Evolutionary conservation across 2,329 filamentous ascomycete species (phyloP).

Genomic region (Trichophaea hybrida): DNA sequence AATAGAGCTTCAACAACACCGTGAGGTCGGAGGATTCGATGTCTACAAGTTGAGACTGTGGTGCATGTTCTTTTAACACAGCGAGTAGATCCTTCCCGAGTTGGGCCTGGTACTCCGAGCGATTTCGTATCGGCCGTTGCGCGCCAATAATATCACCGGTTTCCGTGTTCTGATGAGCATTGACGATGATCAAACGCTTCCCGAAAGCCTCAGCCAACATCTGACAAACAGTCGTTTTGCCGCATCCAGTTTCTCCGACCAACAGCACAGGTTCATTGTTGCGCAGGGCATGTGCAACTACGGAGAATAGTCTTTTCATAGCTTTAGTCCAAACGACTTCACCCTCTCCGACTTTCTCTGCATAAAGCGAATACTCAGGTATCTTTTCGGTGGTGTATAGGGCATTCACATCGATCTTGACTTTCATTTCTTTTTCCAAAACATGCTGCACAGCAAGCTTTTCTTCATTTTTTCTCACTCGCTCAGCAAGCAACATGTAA

Average conservation of each 20-base stretch:
- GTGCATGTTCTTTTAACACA: conserved; percentile 31
- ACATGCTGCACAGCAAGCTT: conserved; percentile 68
- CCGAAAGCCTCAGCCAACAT: conserved; percentile 67
- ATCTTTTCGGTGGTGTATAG: conserved; percentile 54
- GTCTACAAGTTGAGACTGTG: conserved; percentile 30
- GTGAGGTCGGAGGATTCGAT: conserved; percentile 37
- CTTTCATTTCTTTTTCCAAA: conserved; percentile 82
- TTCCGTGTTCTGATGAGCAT: conserved; percentile 96
- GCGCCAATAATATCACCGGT: conserved; percentile 95
- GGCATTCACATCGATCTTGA: conserved; percentile 57
- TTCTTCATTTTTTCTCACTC: conserved; percentile 84
- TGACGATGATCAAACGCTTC: conserved; percentile 73
- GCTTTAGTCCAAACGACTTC: conserved; percentile 86
- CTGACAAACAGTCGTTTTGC: conserved; percentile 94
- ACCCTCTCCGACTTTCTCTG: conserved; percentile 19
- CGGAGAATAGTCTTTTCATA: conserved; percentile 79
- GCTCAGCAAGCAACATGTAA: conserved; percentile 89
- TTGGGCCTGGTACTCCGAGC: conserved; percentile 53
- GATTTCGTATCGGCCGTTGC: conserved; percentile 78
- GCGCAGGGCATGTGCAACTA: conserved; percentile 71
- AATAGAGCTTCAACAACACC: conserved; percentile 46
- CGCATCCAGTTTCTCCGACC: conserved; percentile 92
- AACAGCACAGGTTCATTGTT: conserved; percentile 91
- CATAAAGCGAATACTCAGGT: conserved; percentile 41
- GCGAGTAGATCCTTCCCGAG: conserved; percentile 47